Conservation (phyloP, 1,284 basidiomycete genomes). For the Nidula niveotomentosa region DNA sequence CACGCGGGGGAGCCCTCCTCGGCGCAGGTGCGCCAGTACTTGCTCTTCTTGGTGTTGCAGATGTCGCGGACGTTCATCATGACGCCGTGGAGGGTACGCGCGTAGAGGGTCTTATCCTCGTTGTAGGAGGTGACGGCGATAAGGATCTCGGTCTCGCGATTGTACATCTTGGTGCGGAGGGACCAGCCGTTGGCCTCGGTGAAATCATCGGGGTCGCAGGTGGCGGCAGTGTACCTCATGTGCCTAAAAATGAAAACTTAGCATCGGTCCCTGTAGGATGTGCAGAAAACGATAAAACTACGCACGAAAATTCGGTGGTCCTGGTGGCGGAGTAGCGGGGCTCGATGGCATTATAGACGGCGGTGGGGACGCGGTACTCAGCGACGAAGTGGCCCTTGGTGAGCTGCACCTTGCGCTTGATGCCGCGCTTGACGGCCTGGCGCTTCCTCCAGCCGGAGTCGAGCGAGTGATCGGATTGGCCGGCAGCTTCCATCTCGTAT, state of each 20-base stretch:
- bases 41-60: constrained; percentile 94
- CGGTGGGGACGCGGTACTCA: constrained; percentile 80
- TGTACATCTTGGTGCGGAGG: constrained; percentile 68
- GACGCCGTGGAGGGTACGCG: constrained; percentile 91
- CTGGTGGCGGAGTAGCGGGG: constrained; percentile 62
- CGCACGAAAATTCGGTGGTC: constrained; percentile 74
- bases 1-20: constrained; percentile 90
- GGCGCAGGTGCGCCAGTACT: constrained; percentile 85
- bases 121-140: constrained; percentile 74
- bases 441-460: constrained; percentile 62
- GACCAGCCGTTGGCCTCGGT: constrained; percentile 74
- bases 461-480: constrained; percentile 25
- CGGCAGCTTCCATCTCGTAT: constrained; percentile 6
- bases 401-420: constrained; percentile 81
- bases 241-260: constrained; percentile 36
- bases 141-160: constrained; percentile 75
- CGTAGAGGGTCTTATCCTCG: constrained; percentile 80
- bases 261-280: background rate
- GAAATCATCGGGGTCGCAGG: constrained; percentile 57
- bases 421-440: constrained; percentile 75
- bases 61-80: constrained; percentile 99
- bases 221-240: constrained; percentile 81
- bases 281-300: background rate
- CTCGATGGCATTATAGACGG: constrained; percentile 80
- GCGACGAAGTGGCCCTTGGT: constrained; percentile 84